Evolutionary conservation across 2,329 filamentous ascomycete species (phyloP), one percentile per base, ranked within the genome.

Genomic region (Verticillium isaacii): DNA sequence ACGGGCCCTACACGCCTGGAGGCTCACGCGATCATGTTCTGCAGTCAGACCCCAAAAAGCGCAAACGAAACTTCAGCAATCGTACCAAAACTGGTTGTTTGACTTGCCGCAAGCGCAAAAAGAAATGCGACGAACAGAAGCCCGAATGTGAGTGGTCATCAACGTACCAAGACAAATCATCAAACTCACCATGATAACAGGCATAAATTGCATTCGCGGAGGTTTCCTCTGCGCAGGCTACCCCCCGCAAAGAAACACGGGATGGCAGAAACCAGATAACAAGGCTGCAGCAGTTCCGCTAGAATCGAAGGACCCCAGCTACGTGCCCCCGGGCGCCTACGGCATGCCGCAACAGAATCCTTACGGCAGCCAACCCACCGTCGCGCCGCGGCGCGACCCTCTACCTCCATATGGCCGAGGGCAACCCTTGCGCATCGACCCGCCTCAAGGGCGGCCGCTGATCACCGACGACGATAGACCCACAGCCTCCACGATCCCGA

Each of bases 91-190:
- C 93, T 11, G 93, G 93, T 36, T 98, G 94, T 74, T 87, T 96
- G 76, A 98, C 94, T 6, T 98, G 94, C 74, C 85, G 94, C 63
- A 86, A 87, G 72, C 85, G 94, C 63, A 98, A 98, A 84, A 98
- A 98, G 86, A 98, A 98, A 77, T 98, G 95, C 72, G 94, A 98
- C 72, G 95, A 98, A 79, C 85, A 85, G 60, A 96, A 96, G 74
- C 95, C 95, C 32, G 88, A 92, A 75, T 98, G 95, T 96, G 82
- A 82, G 90, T 81, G 12, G 8, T 14, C 45, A 11, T 25, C n/a
- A 4, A 12, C 2, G 9, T 5, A 50, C 7, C 3, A 9, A 9
- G 17, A 25, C 9, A 7, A 6, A 23, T 23, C 19, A 56, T n/a
- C 37, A 17, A 17, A 36, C 54, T 64, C 57, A 69, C 65, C 66